These are phyloP conservation scores for Rhynchosporium secalis DNA, from an alignment of 2,329 filamentous ascomycete genomes.

Conservation along the genomic window DNA sequence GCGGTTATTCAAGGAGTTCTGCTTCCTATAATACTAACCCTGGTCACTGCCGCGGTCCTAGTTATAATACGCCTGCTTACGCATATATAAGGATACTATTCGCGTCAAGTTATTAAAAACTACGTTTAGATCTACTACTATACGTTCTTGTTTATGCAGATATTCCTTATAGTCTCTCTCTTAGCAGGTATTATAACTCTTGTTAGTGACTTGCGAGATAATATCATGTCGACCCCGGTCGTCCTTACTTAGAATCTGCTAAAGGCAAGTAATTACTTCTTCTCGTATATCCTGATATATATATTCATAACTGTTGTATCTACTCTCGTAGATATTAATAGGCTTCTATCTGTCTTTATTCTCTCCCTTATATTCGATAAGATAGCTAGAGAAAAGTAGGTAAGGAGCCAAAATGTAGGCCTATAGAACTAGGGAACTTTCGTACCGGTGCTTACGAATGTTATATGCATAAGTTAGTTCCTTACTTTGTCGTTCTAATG, in stretches of 20 bases:
- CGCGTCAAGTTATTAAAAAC: constrained; percentile 32
- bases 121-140: constrained; percentile 67
- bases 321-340: constrained; percentile 18
- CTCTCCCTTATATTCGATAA: constrained; percentile 28
- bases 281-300: constrained; percentile 32
- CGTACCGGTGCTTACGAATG: constrained; percentile 30
- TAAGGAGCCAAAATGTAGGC: constrained; percentile 29
- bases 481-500: constrained; percentile 2
- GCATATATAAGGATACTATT: background rate
- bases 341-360: constrained; percentile 19
- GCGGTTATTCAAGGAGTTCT: constrained; percentile 25
- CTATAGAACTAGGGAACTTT: constrained; percentile 28
- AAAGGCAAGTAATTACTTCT: constrained; percentile 33
- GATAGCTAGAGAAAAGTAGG: constrained; percentile 26
- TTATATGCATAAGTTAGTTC: constrained; percentile 31
- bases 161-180: constrained; percentile 64
- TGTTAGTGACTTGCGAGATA: constrained; percentile 22
- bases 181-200: constrained; percentile 27
- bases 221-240: constrained; percentile 20
- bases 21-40: constrained; percentile 18
- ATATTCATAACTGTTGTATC: constrained; percentile 21
- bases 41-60: constrained; percentile 19
- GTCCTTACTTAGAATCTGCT: constrained; percentile 31
- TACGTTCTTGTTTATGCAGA: constrained; percentile 66
- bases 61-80: constrained; percentile 18